Base-by-base conservation (phyloP, 78 protist genomes). In the Tieghemostelium lacteum region DNA sequence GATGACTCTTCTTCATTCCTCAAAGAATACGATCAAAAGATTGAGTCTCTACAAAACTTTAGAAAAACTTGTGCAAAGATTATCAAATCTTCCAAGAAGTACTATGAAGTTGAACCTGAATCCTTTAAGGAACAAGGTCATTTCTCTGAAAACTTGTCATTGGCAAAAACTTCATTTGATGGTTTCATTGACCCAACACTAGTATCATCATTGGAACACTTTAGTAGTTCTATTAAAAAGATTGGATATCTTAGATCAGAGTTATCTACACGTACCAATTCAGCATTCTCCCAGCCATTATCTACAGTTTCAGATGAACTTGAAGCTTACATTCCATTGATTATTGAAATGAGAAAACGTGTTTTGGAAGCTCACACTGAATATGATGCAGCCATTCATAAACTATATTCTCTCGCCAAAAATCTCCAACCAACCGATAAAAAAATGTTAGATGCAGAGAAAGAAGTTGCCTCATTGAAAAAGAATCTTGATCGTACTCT, bases 61-160 rank as follows among this genome's bases (percentile, higher is more conserved):
- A 80, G 37, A 31, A 80, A 80, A 63, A 80, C 75, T 20, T 80
- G 75, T 52, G 17, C 42, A 19, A 80, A 80, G 39, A n/a, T 80
- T 20, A 67, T 55, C 31, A 80, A 80, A 57, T 66, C 88, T 22
- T 40, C 64, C 50, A 80, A 80, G 69, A 80, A 80, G 39, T 80
- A 80, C 69, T 80, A 67, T 55, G 88, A 80, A 57, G 76, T 80
- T 10, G 76, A 65, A 40, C 72, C 76, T 45, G 88, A 80, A 22
- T 50, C 77, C 0, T 67, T 80, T 76, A 80, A 80, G 63, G 88
- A 80, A 57, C 88, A 80, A 67, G 76, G 76, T 20, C 76, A 66
- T 42, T 80, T 80, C 42, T 67, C 75, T 28, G 88, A 80, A 29
- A 60, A 65, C 49, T 39, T 80, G 1, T 16, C 39, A 34, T 36